phyloP scores from a whole-genome alignment of 768 basidiomycete genomes.

The Cytidiella melzeri region DNA sequence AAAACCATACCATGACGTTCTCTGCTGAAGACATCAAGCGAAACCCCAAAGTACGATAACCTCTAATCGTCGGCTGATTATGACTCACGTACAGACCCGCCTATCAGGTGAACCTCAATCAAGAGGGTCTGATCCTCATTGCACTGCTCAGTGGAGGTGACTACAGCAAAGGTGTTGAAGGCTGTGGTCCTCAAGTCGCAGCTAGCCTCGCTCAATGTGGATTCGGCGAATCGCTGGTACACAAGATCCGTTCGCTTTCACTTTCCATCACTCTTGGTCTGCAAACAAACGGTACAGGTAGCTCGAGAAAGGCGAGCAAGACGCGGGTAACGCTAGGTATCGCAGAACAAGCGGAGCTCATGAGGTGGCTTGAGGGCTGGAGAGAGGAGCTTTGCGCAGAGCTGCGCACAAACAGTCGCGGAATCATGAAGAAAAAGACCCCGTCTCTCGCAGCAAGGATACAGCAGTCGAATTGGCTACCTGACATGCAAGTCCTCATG shows the following conservation, averaged over 20 bases:
- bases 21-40: conserved; percentile 32
- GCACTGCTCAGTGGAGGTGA: conserved; percentile 88
- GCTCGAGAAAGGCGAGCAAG: neutral
- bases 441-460: conserved; percentile 50
- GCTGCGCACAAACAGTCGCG: conserved; percentile 61
- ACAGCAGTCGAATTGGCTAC: conserved; percentile 51
- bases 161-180: conserved; percentile 66
- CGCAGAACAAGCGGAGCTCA: conserved; percentile 30
- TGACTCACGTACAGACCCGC: no score
- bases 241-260: conserved; percentile 26
- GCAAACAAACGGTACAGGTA: neutral
- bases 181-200: conserved; percentile 67
- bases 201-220: conserved; percentile 78
- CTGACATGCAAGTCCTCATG: conserved; percentile 64
- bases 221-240: conserved; percentile 63
- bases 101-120: conserved; percentile 43
- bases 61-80: neutral
- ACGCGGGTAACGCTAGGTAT: conserved; percentile 4
- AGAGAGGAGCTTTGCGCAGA: conserved; percentile 54
- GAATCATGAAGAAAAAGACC: conserved; percentile 58
- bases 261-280: neutral
- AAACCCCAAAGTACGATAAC: conserved; percentile 29
- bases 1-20: conserved; percentile 53
- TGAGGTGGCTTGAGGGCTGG: conserved; percentile 57
- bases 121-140: conserved; percentile 71